phyloP scores from a whole-genome alignment of 129 eudicot genomes.

The Tagetes erecta region DNA sequence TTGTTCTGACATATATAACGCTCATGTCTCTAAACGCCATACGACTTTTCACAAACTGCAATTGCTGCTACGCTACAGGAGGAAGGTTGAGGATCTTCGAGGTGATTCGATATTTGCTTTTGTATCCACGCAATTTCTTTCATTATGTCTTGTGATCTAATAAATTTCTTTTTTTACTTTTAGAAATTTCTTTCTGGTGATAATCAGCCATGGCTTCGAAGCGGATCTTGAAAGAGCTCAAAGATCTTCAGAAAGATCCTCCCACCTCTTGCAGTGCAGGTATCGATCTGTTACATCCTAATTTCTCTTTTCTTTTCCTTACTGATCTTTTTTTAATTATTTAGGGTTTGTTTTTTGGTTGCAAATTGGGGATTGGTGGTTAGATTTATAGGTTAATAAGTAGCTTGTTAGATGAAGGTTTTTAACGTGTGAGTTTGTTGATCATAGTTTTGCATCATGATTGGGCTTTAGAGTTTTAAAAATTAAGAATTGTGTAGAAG shows the following conservation, averaged over 20 bases:
- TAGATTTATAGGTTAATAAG: slow-evolving; percentile 16
- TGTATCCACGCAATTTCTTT: slow-evolving; percentile 11
- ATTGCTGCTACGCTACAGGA: background rate
- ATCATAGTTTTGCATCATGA: background rate
- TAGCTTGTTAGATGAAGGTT: slow-evolving; percentile 1
- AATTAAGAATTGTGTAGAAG: background rate
- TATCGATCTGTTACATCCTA: slow-evolving; percentile 24
- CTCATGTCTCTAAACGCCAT: slow-evolving; percentile 13
- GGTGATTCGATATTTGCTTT: slow-evolving; percentile 4
- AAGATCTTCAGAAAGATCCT: slow-evolving; percentile 77
- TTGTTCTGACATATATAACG: background rate
- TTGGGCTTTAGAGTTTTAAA: slow-evolving; percentile 9
- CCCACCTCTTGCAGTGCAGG: slow-evolving; percentile 80
- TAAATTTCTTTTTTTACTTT: slow-evolving; percentile 27
- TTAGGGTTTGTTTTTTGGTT: slow-evolving; percentile 5
- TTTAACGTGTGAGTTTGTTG: slow-evolving; percentile 13
- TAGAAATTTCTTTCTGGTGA: slow-evolving; percentile 14
- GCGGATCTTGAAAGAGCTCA: slow-evolving; percentile 63
- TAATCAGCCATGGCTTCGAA: slow-evolving; percentile 57
- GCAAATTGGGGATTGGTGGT: slow-evolving; percentile 3
- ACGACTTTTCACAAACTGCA: slow-evolving; percentile 12
- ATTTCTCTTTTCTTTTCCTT: background rate
- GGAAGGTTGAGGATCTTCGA: slow-evolving; percentile 22
- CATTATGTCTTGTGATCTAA: background rate
- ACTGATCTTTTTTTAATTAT: background rate